phyloP scores from a whole-genome alignment of 1,284 basidiomycete species.

The Peniophora sp. region DNA sequence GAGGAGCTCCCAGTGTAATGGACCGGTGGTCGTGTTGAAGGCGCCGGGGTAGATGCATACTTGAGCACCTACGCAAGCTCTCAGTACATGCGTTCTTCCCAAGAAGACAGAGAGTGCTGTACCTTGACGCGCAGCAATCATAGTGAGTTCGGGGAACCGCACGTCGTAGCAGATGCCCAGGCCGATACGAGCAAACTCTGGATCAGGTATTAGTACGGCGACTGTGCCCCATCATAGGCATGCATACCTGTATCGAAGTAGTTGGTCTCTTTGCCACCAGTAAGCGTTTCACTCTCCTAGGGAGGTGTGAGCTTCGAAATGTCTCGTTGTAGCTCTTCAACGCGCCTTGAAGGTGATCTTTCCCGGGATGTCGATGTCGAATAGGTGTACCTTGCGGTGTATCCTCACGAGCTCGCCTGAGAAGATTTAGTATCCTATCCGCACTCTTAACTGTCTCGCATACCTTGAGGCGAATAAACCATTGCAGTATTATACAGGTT shows the following conservation, averaged over 20 bases:
- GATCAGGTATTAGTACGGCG: not conserved
- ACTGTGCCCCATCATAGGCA: too few relatives aligned
- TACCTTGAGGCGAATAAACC: constrained; percentile 83
- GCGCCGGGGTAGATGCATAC: constrained; percentile 88
- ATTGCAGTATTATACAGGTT: constrained; percentile 90
- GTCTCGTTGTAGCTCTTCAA: not conserved
- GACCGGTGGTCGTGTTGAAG: constrained; percentile 90
- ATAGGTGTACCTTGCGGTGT: constrained; percentile 94
- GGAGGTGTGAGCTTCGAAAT: constrained; percentile 1
- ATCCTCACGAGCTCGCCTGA: constrained; percentile 79
- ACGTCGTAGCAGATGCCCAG: constrained; percentile 90
- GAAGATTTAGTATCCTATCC: too few relatives aligned
- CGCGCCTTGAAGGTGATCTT: constrained; percentile 91
- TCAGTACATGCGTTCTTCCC: not conserved
- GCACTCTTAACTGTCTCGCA: too few relatives aligned
- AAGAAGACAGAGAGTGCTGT: constrained; percentile 5
- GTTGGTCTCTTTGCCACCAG: constrained; percentile 70
- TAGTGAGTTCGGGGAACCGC: constrained; percentile 92
- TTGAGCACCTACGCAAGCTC: constrained; percentile 59
- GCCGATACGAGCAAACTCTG: constrained; percentile 85
- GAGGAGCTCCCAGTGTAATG: constrained; percentile 93
- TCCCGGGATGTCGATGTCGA: constrained; percentile 97
- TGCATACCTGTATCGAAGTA: constrained; percentile 85
- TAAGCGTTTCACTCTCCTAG: constrained; percentile 91
- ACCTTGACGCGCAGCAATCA: constrained; percentile 87